phyloP scores from a whole-genome alignment of 305 asterid species.

The Fraxinus platypoda region DNA sequence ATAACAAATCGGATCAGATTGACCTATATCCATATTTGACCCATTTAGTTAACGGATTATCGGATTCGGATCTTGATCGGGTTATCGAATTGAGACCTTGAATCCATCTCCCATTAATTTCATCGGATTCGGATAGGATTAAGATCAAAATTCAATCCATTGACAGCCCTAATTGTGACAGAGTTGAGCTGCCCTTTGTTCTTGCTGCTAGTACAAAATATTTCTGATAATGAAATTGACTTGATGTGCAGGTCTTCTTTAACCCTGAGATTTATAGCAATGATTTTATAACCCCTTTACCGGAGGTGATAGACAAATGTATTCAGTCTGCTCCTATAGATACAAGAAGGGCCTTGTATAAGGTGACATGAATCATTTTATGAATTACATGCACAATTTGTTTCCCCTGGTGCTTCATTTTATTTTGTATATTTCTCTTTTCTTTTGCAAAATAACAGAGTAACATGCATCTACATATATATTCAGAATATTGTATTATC shows the following conservation, averaged over 20 bases:
- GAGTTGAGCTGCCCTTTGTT: neutral
- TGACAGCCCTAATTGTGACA: neutral
- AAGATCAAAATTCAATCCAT: no score
- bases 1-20: no score
- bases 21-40: no score
- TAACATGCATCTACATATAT: constrained; percentile 18
- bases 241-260: constrained; percentile 68
- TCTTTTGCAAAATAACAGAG: neutral
- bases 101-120: no score
- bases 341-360: constrained; percentile 93
- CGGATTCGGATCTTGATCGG: no score
- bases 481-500: constrained; percentile 83
- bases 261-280: constrained; percentile 77
- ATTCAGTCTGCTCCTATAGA: constrained; percentile 95
- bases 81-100: no score
- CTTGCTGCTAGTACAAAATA: neutral
- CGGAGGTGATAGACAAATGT: constrained; percentile 80
- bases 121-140: no score
- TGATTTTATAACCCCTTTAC: constrained; percentile 72
- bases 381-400: neutral
- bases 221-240: neutral
- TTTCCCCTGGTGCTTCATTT: neutral
- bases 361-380: constrained; percentile 45
- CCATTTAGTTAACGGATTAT: no score
- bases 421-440: neutral